Evolutionary conservation across 2,329 filamentous ascomycete genomes (phyloP), one percentile per base, ranked within the genome.

Genomic region (Periconia macrospinosa): DNA sequence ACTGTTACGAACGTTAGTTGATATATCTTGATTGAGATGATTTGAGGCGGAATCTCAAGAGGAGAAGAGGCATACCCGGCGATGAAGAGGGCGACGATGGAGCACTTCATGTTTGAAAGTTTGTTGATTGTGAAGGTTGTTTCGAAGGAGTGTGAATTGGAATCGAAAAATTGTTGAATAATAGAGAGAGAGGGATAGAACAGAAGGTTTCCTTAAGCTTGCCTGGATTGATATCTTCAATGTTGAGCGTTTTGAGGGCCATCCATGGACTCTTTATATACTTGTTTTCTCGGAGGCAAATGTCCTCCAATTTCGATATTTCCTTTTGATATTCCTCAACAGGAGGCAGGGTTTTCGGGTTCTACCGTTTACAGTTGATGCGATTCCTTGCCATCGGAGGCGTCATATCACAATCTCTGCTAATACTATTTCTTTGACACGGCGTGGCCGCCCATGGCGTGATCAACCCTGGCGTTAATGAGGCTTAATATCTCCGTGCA

Each of bases 71-170:
- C 20, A 3, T 56, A 57, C 55, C 55, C 51, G 33, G 49, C 51
- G 47, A 52, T 52, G 45, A 54, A 52, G 23, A 54, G 20, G 18
- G 51, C 37, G 19, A 56, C 14, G 35, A 57, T 23, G 9, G 51
- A 49, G 42, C 49, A 42, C 49, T 52, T 54, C 55, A 57, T 57
- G 11, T 27, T 57, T 13, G 15, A 6, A 10, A 37, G 33, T n/a
- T 37, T n/a, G 33, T 13, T 37, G 33, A n/a, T n/a, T n/a, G n/a
- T n/a, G n/a, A n/a, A n/a, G 33, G 15, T 37, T 13, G 11, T 37
- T 37, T n/a, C 11, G 15, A 37, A 13, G 33, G 11, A 37, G 15
- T 3, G 33, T 37, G 33, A 37, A 37, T 37, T 27, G 23, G 23
- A 8, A 27, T 37, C 11, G 11, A 37, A 10, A 37, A 37, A 37